Evolutionary conservation across 2,329 filamentous ascomycete species (phyloP).

Genomic region (Elsinoe perseae): DNA sequence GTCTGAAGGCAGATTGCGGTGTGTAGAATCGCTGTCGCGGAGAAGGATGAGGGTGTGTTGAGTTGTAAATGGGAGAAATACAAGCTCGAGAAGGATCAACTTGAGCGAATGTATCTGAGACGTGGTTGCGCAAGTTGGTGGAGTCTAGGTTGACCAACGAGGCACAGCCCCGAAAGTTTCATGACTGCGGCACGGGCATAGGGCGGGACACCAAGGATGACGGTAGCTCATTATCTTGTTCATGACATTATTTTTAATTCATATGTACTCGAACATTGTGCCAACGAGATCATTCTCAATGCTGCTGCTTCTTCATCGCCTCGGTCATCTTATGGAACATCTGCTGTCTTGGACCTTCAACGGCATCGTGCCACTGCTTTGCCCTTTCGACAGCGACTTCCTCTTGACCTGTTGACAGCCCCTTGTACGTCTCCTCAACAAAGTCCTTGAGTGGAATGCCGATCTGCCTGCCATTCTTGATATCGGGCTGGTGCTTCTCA

Average conservation of each 20-base stretch:
- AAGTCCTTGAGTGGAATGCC: constrained; percentile 50
- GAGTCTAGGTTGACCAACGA: constrained; percentile 1
- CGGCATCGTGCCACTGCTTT: constrained; percentile 35
- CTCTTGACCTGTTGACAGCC: constrained; percentile 41
- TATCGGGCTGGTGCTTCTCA: constrained; percentile 46
- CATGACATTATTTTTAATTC: neutral
- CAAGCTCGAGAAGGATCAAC: neutral
- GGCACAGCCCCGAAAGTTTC: constrained; percentile 3
- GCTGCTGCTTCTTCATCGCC: constrained; percentile 16
- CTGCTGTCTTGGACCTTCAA: constrained; percentile 43
- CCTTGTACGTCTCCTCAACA: constrained; percentile 42
- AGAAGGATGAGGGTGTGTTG: neutral
- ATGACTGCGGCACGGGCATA: neutral
- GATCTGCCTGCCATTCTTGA: constrained; percentile 39
- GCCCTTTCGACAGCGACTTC: constrained; percentile 45
- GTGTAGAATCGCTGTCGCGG: neutral
- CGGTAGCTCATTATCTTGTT: no score
- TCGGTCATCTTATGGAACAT: constrained; percentile 28
- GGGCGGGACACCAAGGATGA: neutral
- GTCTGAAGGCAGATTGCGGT: neutral
- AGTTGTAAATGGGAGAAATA: neutral
- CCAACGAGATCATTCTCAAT: neutral
- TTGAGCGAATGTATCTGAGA: neutral
- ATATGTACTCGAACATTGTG: neutral
- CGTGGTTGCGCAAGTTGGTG: constrained; percentile 6